A percentile compares a stretch with the other conserved stretches of the same genome.
phyloP scores from a whole-genome alignment of 306 rosid species.

The Rosa chinensis region DNA sequence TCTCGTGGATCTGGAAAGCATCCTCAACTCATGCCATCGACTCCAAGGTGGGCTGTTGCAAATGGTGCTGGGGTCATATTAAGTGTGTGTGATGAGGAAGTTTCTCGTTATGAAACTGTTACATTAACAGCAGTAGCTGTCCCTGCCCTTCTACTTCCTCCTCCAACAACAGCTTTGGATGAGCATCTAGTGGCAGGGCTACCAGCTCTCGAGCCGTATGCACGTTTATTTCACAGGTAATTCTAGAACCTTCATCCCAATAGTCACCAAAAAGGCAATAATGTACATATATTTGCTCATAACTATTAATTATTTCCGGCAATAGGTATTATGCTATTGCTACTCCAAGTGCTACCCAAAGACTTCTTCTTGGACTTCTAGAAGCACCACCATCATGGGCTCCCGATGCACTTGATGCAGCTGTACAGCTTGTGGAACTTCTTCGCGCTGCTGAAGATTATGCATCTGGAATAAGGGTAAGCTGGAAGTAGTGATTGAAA shows the following conservation, averaged over 20 bases:
- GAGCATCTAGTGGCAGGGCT: constrained; percentile 98
- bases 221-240: constrained; percentile 94
- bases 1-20: constrained; percentile 98
- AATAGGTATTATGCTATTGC: constrained; percentile 96
- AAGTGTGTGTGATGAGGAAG: constrained; percentile 98
- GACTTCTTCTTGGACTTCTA: constrained; percentile 96
- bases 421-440: constrained; percentile 97
- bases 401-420: constrained; percentile 99
- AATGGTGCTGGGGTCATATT: constrained; percentile 98
- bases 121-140: constrained; percentile 94
- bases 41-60: constrained; percentile 99
- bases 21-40: constrained; percentile 92
- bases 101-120: constrained; percentile 93
- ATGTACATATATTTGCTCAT: constrained; percentile 9
- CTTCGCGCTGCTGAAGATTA: constrained; percentile 99
- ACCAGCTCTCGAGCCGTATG: constrained; percentile 99
- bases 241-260: constrained; percentile 22
- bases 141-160: constrained; percentile 97
- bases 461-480: constrained; percentile 97
- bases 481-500: constrained; percentile 32
- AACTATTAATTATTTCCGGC: constrained; percentile 9
- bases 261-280: background rate
- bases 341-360: constrained; percentile 99
- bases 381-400: constrained; percentile 99
- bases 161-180: constrained; percentile 95